Evolutionary conservation across 805 yeast genomes (phyloP).

Genomic region (Wickerhamomyces xylosicus): DNA sequence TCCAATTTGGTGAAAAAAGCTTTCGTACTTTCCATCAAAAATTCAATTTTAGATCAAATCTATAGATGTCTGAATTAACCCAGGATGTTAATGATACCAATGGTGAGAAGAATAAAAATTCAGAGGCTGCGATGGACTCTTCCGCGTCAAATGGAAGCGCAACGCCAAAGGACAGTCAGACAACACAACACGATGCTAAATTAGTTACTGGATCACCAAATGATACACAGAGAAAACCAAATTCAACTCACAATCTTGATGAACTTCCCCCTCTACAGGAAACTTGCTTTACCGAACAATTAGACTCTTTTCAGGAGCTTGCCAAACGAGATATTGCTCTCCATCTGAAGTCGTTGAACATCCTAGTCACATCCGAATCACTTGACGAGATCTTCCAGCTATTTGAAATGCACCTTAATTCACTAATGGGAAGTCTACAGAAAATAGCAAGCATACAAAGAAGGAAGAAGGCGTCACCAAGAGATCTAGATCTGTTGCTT

Average conservation of each 20-base stretch:
- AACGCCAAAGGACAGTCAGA: too few species aligned
- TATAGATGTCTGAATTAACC: background rate
- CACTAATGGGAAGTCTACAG: constrained; percentile 32
- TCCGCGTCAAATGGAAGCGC: too few species aligned
- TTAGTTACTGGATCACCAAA: too few species aligned
- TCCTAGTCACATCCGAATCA: constrained; percentile 24
- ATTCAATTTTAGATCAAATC: too few species aligned
- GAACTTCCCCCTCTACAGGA: background rate
- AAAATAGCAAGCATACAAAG: constrained; percentile 50
- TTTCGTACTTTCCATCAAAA: too few species aligned
- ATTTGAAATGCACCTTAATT: constrained; percentile 25
- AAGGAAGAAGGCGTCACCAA: constrained; percentile 40
- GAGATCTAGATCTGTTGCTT: constrained; percentile 38
- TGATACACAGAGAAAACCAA: too few species aligned
- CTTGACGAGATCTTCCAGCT: constrained; percentile 27
- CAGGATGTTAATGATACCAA: background rate
- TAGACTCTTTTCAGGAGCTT: constrained; percentile 21
- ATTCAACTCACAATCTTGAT: too few species aligned
- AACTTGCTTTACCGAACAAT: constrained; percentile 2
- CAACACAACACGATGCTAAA: too few species aligned
- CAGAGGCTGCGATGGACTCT: background rate
- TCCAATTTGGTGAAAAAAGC: background rate
- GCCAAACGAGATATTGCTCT: constrained; percentile 26
- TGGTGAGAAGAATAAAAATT: background rate
- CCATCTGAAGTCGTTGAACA: constrained; percentile 24